phyloP scores from a whole-genome alignment of 495 filamentous ascomycete genomes.

The Hypoxylon rickii region DNA sequence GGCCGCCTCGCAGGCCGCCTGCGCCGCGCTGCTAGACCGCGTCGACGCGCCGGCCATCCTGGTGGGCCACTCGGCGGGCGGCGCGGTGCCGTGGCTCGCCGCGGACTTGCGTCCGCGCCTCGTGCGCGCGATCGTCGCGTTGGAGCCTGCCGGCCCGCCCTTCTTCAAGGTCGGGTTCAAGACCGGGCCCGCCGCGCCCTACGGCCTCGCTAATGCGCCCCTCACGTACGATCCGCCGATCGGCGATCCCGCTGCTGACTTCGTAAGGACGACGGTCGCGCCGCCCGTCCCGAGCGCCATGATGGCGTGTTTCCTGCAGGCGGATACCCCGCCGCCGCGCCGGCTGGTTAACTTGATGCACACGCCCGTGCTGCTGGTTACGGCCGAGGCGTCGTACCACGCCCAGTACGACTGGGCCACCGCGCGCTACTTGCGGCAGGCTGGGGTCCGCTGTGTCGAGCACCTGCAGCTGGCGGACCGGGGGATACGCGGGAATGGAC shows the following conservation, averaged over 20 bases:
- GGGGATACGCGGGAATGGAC: conserved; percentile 61
- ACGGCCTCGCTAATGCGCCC: conserved; percentile 55
- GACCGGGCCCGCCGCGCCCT: conserved; percentile 35
- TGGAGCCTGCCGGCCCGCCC: conserved; percentile 62
- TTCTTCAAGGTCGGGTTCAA: conserved; percentile 44
- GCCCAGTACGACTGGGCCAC: conserved; percentile 62
- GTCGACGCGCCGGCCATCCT: conserved; percentile 53
- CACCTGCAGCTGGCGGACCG: conserved; percentile 50
- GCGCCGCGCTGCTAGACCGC: conserved; percentile 51
- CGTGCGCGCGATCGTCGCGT: conserved; percentile 52
- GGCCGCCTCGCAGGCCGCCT: conserved; percentile 47
- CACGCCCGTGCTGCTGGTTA: conserved; percentile 54
- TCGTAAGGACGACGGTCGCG: conserved; percentile 33
- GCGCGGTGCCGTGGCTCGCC: conserved; percentile 53
- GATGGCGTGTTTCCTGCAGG: conserved; percentile 52
- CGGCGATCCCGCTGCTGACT: conserved; percentile 25
- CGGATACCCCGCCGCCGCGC: conserved; percentile 44
- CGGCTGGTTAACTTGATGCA: conserved; percentile 54
- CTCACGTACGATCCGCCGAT: conserved; percentile 54
- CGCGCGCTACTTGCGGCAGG: conserved; percentile 58
- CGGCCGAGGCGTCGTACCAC: conserved; percentile 60
- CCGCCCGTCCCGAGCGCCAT: conserved; percentile 36
- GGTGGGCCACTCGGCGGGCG: conserved; percentile 59
- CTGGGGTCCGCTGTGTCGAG: conserved; percentile 51
- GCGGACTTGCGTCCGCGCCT: conserved; percentile 52